Conservation (phyloP, 75 land plant genomes). For the Pseudotsuga menziesii region DNA sequence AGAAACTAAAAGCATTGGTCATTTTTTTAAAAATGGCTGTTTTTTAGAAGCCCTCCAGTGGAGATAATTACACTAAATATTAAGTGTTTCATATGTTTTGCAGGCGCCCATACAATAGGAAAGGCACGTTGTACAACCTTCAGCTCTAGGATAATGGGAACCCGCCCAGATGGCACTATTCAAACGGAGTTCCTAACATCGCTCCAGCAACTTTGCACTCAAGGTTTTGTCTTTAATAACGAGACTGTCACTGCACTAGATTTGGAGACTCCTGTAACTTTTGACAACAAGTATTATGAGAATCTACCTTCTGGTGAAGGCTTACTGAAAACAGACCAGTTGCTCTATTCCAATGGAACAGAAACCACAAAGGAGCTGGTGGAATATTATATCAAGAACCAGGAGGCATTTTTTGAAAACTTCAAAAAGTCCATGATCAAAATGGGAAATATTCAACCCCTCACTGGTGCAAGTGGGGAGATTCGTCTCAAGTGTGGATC, state of each 20-base stretch:
- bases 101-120: slow-evolving; percentile 80
- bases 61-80: not conserved
- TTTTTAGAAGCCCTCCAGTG: not conserved
- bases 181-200: slow-evolving; percentile 10
- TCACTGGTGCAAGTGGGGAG: slow-evolving; percentile 18
- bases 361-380: slow-evolving; percentile 8
- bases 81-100: not conserved
- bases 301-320: slow-evolving; percentile 65
- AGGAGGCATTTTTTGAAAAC: slow-evolving; percentile 13
- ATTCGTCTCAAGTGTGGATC: slow-evolving; percentile 27
- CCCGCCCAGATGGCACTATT: no score
- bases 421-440: slow-evolving; percentile 26
- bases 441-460: slow-evolving; percentile 22
- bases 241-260: slow-evolving; percentile 27
- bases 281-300: slow-evolving; percentile 77
- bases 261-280: slow-evolving; percentile 48
- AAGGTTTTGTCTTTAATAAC: not conserved
- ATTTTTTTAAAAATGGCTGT: no score
- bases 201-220: slow-evolving; percentile 47
- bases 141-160: no score
- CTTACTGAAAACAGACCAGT: slow-evolving; percentile 64
- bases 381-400: slow-evolving; percentile 7
- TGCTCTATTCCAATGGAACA: slow-evolving; percentile 21
- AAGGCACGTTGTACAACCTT: slow-evolving; percentile 50
- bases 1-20: no score